phyloP scores from a whole-genome alignment of 441 rosid species.

The Hura crepitans region DNA sequence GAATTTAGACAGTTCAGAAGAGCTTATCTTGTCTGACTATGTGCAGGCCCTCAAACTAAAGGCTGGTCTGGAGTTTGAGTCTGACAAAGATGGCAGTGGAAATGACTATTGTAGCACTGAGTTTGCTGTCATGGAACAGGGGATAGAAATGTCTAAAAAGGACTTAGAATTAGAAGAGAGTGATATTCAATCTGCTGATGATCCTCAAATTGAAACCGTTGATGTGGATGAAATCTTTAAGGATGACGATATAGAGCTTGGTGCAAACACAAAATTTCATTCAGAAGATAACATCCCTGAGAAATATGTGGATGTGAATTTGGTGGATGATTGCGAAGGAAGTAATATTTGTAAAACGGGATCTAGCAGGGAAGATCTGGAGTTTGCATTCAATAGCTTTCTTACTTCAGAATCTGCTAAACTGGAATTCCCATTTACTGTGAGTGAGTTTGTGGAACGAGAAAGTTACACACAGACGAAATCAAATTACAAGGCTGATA shows the following conservation, averaged over 20 bases:
- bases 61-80: conserved; percentile 24
- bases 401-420: conserved; percentile 35
- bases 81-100: conserved; percentile 26
- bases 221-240: conserved; percentile 50
- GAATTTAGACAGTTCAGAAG: conserved; percentile 32
- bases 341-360: conserved; percentile 20
- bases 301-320: conserved; percentile 20
- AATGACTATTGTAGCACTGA: conserved; percentile 37
- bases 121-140: conserved; percentile 42
- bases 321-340: conserved; percentile 28
- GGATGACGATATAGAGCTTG: conserved; percentile 36
- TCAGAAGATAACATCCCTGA: conserved; percentile 11
- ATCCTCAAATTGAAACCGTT: conserved; percentile 43
- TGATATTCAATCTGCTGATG: conserved; percentile 31
- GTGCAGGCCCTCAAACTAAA: conserved; percentile 27
- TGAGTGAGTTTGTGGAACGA: conserved; percentile 36
- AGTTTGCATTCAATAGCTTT: conserved; percentile 31
- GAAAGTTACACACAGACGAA: conserved; percentile 37
- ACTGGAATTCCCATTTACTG: conserved; percentile 34
- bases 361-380: conserved; percentile 33
- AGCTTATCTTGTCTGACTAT: conserved; percentile 22
- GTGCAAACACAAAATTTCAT: conserved; percentile 21
- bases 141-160: conserved; percentile 44
- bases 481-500: conserved; percentile 37
- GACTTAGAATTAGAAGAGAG: conserved; percentile 28